Conservation (phyloP, 2,329 filamentous ascomycete species). For the Elsinoe necatrix region DNA sequence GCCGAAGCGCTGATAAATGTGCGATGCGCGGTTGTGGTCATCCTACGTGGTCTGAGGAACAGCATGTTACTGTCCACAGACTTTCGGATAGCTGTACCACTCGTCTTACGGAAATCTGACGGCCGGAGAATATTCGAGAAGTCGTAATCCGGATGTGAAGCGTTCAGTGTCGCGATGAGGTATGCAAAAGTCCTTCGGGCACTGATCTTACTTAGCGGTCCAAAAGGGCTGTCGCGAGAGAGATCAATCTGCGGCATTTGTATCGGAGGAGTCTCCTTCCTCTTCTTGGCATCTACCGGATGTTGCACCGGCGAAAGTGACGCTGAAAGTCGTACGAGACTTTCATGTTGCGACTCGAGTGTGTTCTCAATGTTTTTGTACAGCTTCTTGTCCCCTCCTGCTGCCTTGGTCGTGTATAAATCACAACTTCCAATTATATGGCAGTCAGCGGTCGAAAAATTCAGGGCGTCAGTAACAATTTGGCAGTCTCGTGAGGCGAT, state of each 20-base stretch:
- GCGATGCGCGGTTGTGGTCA: constrained; percentile 30
- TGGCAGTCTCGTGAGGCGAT: constrained; percentile 86
- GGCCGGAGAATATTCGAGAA: constrained; percentile 89
- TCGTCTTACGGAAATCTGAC: constrained; percentile 81
- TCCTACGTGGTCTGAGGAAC: constrained; percentile 64
- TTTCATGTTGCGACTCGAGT: constrained; percentile 83
- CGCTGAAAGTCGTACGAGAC: constrained; percentile 74
- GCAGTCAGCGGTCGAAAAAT: constrained; percentile 89
- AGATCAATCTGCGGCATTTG: constrained; percentile 48
- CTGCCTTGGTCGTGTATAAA: constrained; percentile 93
- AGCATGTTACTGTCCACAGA: constrained; percentile 80
- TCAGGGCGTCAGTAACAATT: constrained; percentile 81
- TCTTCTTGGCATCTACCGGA: constrained; percentile 29
- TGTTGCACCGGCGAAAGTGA: constrained; percentile 73
- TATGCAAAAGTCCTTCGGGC: constrained; percentile 92
- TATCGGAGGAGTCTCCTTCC: constrained; percentile 24
- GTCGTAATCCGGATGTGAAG: constrained; percentile 92
- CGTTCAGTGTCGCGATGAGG: constrained; percentile 91
- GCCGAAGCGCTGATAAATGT: constrained; percentile 17
- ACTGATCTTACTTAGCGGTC: constrained; percentile 76
- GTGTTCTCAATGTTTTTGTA: constrained; percentile 93
- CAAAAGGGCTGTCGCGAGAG: constrained; percentile 83
- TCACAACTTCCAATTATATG: constrained; percentile 91
- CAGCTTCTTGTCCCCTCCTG: constrained; percentile 90
- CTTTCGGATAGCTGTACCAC: constrained; percentile 71